Evolutionary conservation across 805 yeast genomes (phyloP).

Genomic region (Yamadazyma akitaensis): DNA sequence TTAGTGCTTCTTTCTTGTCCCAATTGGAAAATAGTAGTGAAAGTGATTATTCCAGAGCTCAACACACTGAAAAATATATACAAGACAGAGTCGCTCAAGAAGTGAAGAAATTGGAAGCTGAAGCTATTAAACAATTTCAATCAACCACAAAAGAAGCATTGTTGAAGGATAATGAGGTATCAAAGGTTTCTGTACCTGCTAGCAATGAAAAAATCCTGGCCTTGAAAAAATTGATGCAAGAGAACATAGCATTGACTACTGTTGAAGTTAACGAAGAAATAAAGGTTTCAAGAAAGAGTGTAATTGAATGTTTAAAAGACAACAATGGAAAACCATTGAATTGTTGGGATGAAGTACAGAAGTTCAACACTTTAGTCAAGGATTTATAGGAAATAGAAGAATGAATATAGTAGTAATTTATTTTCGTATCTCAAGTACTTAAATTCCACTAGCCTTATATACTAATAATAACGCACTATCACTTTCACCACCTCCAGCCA

Average conservation of each 20-base stretch:
- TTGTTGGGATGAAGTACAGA: slow-evolving; percentile 78
- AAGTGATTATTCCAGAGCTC: slow-evolving; percentile 68
- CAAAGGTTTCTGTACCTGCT: slow-evolving; percentile 25
- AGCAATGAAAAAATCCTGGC: slow-evolving; percentile 41
- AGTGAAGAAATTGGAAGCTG: slow-evolving; percentile 51
- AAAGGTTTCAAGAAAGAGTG: slow-evolving; percentile 44
- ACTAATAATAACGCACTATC: slow-evolving; percentile 89
- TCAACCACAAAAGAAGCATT: slow-evolving; percentile 44
- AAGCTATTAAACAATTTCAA: slow-evolving; percentile 51
- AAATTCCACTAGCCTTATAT: slow-evolving; percentile 76
- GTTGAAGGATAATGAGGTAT: slow-evolving; percentile 22
- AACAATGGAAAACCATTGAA: slow-evolving; percentile 66
- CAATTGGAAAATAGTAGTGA: slow-evolving; percentile 62
- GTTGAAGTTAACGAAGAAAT: slow-evolving; percentile 38
- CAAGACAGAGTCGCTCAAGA: slow-evolving; percentile 62
- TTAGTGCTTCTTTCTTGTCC: slow-evolving; percentile 59
- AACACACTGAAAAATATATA: slow-evolving; percentile 61
- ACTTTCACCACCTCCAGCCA: slow-evolving; percentile 98
- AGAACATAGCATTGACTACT: slow-evolving; percentile 31
- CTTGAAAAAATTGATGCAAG: slow-evolving; percentile 32
- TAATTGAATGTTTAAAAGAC: slow-evolving; percentile 58
- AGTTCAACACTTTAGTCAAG: slow-evolving; percentile 59
- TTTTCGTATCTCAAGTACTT: background rate
- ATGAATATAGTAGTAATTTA: too few species aligned
- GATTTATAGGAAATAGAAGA: slow-evolving; percentile 29